Percentiles rank a stretch among this genome's conserved stretches.
Evolutionary conservation across 2,329 filamentous ascomycete species (phyloP).

Genomic region (Didymosphaeria variabile): DNA sequence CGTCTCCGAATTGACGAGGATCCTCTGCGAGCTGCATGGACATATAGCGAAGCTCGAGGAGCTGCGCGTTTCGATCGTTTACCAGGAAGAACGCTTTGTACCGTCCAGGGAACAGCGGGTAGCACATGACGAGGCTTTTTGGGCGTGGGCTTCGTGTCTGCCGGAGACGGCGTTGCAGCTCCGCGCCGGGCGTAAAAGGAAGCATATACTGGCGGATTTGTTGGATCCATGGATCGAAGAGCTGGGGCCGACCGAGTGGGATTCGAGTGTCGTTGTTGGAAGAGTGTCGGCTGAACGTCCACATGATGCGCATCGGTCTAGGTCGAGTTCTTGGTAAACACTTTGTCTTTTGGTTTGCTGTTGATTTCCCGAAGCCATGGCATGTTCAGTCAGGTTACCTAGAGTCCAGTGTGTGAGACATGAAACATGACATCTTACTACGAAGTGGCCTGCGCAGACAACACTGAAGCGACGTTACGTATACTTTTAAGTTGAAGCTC

Average conservation of each 20-base stretch:
- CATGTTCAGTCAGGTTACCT: no score
- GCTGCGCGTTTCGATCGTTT: background rate
- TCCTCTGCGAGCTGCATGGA: background rate
- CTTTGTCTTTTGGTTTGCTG: background rate
- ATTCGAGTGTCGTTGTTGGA: background rate
- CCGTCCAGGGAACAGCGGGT: background rate
- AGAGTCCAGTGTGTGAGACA: no score
- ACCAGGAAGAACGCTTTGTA: background rate
- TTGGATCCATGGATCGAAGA: background rate
- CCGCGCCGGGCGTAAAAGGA: background rate
- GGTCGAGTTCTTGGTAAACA: no score
- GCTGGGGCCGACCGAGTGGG: background rate
- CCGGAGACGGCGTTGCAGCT: slow-evolving; percentile 3
- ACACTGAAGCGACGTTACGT: no score
- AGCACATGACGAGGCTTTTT: background rate
- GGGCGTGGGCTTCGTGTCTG: slow-evolving; percentile 3
- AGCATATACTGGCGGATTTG: background rate
- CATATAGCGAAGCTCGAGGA: background rate
- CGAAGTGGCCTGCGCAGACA: no score
- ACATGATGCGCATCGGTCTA: no score
- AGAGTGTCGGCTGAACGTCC: background rate
- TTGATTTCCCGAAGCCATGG: no score
- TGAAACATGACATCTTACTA: no score
- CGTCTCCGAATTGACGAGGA: background rate
- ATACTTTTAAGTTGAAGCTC: no score